phyloP scores from a whole-genome alignment of 306 rosid species.

The Cotoneaster glaucophyllus region DNA sequence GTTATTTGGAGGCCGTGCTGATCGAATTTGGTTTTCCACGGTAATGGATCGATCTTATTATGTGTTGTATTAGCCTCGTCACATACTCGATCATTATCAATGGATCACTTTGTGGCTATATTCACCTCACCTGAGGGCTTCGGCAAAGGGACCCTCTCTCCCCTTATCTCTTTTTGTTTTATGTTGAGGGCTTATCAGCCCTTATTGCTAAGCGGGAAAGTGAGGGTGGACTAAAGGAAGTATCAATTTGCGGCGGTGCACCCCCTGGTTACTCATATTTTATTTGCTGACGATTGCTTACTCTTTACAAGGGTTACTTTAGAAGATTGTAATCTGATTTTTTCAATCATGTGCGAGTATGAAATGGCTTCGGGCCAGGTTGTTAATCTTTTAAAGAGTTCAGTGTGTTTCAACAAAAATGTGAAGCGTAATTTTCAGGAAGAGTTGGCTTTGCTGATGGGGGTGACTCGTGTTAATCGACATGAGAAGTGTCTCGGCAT shows the following conservation, averaged over 20 bases:
- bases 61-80: not conserved
- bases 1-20: no score
- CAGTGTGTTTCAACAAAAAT: not conserved
- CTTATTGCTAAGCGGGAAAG: not conserved
- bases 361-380: not conserved
- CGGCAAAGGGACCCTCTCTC: not conserved
- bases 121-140: not conserved
- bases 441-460: not conserved
- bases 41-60: no score
- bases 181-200: not conserved
- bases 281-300: not conserved
- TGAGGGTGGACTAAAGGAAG: not conserved
- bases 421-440: not conserved
- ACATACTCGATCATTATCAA: not conserved
- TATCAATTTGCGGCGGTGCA: not conserved
- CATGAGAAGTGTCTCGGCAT: not conserved
- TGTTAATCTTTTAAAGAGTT: not conserved
- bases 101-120: not conserved
- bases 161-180: not conserved
- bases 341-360: rapidly evolving
- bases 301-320: not conserved
- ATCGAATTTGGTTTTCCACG: no score
- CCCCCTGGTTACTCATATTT: not conserved
- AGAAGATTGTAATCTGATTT: not conserved
- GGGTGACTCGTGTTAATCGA: not conserved